Evolutionary conservation across 768 basidiomycete genomes (phyloP).

Genomic region (Hirschioporus abietinus): DNA sequence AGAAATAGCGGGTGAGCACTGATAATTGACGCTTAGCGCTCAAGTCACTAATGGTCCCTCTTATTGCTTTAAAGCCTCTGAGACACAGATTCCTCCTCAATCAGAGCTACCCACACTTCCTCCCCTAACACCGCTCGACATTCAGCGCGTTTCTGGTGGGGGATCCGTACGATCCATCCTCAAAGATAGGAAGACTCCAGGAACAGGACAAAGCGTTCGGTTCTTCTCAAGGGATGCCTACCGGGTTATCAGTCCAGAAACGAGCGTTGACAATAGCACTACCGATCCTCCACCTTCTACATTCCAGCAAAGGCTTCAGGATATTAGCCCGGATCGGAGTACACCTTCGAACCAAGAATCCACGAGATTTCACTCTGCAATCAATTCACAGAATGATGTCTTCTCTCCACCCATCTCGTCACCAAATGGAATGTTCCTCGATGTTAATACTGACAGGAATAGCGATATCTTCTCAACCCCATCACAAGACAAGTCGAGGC

Average conservation of each 20-base stretch:
- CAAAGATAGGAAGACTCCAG: constrained; percentile 64
- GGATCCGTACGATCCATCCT: constrained; percentile 69
- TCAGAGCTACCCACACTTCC: constrained; percentile 14
- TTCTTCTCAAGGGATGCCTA: constrained; percentile 71
- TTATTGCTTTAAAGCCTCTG: background rate
- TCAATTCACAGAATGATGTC: constrained; percentile 4
- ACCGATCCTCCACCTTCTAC: constrained; percentile 15
- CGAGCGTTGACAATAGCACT: constrained; percentile 37
- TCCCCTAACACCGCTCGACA: constrained; percentile 20
- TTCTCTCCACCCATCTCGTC: constrained; percentile 13
- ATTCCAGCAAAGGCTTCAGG: constrained; percentile 6
- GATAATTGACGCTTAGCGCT: background rate
- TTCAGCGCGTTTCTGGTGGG: constrained; percentile 30
- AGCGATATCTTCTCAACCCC: constrained; percentile 10
- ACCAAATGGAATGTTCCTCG: background rate
- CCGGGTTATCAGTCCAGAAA: constrained; percentile 60
- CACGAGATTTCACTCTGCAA: background rate
- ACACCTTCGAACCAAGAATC: constrained; percentile 5
- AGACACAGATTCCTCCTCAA: constrained; percentile 5
- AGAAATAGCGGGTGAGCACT: background rate
- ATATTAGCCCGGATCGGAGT: constrained; percentile 7
- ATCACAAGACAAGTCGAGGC: constrained; percentile 7
- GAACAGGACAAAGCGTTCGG: constrained; percentile 73
- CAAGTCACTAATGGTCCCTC: background rate
- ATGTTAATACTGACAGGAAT: constrained; percentile 4